These are phyloP conservation scores for Penicillium tannophilum DNA, from an alignment of 495 filamentous ascomycete genomes.

Conservation along the genomic window DNA sequence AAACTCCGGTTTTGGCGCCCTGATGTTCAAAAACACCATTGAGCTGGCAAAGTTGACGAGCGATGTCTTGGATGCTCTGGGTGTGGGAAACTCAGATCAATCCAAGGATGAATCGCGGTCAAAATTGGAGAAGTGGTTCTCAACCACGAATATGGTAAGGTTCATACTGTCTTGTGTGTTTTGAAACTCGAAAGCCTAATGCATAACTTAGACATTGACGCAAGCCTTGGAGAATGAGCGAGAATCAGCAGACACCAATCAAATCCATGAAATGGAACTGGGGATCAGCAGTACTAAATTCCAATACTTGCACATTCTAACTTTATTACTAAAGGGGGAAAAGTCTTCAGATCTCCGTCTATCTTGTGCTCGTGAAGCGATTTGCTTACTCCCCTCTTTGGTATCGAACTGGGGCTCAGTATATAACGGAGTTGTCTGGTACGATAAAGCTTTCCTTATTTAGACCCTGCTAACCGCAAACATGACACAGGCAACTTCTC, in stretches of 20 bases:
- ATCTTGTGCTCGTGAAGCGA: conserved; percentile 18
- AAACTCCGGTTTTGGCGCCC: conserved; percentile 7
- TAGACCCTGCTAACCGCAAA: background rate
- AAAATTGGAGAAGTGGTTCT: conserved; percentile 2
- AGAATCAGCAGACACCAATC: background rate
- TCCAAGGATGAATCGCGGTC: conserved; percentile 7
- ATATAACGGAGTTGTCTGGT: conserved; percentile 26
- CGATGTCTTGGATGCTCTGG: conserved; percentile 7
- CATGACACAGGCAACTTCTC: conserved; percentile 19
- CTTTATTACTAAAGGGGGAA: conserved; percentile 15
- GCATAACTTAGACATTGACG: conserved; percentile 4
- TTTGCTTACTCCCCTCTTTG: conserved; percentile 14
- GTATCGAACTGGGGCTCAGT: conserved; percentile 25
- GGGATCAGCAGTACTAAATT: conserved; percentile 16
- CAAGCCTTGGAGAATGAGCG: conserved; percentile 4
- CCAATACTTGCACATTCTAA: conserved; percentile 14
- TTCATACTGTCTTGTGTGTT: background rate
- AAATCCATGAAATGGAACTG: conserved; percentile 12
- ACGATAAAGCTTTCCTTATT: background rate
- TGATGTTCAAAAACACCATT: conserved; percentile 9
- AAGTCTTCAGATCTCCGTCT: conserved; percentile 3
- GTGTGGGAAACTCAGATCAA: conserved; percentile 1
- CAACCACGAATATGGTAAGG: background rate
- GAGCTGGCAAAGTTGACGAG: conserved; percentile 8
- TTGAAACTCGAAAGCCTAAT: background rate